phyloP scores from a whole-genome alignment of 371 early-diverging fungal species.

The Mucor indicus region DNA sequence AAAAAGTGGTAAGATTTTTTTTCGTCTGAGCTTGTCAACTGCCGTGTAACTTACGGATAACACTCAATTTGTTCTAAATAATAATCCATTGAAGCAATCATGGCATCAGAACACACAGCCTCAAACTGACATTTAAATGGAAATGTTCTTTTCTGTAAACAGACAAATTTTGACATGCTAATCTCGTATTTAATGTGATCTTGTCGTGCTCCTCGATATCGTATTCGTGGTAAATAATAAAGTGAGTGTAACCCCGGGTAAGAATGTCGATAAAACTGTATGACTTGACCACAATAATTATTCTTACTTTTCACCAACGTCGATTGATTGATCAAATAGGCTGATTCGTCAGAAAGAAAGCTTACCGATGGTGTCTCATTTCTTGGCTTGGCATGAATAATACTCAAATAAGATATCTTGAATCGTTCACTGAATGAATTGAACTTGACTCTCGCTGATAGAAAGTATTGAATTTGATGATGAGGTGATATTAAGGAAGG shows the following conservation, averaged over 20 bases:
- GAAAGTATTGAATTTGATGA: conserved; percentile 26
- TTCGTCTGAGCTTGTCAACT: no score
- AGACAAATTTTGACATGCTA: conserved; percentile 22
- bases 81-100: conserved; percentile 9
- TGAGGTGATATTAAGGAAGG: conserved; percentile 26
- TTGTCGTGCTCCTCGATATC: conserved; percentile 26
- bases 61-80: conserved; percentile 29
- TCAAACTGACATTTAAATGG: conserved; percentile 18
- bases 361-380: no score
- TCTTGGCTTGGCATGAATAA: no score
- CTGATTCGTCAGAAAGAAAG: no score
- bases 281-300: no score
- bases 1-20: no score
- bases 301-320: no score
- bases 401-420: conserved; percentile 25
- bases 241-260: conserved; percentile 27
- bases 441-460: conserved; percentile 21
- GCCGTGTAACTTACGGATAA: conserved; percentile 42
- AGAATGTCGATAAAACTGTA: conserved; percentile 23
- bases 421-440: conserved; percentile 25
- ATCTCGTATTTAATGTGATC: conserved; percentile 23
- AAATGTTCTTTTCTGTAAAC: conserved; percentile 17
- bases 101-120: conserved; percentile 11
- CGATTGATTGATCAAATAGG: no score
- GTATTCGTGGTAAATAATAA: conserved; percentile 13